phyloP scores from a whole-genome alignment of 495 filamentous ascomycete species.

The Extremus antarcticus region DNA sequence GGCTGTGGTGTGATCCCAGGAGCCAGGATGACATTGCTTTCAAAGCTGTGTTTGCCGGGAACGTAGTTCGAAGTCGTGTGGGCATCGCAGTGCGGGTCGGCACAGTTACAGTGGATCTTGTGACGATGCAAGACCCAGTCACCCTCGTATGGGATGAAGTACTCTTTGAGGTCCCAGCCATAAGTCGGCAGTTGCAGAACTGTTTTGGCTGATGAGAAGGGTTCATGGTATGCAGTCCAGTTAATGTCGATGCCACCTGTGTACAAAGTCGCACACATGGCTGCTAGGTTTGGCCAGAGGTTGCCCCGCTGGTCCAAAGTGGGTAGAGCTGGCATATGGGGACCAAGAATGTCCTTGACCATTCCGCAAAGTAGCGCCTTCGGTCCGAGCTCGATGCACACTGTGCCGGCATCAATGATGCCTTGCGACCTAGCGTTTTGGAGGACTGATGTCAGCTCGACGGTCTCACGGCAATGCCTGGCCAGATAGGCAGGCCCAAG shows the following conservation, averaged over 20 bases:
- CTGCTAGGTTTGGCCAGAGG: constrained; percentile 53
- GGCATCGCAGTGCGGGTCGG: no score
- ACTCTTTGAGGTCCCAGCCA: constrained; percentile 68
- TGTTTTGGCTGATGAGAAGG: constrained; percentile 49
- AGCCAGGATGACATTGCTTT: no score
- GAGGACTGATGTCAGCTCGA: constrained; percentile 60
- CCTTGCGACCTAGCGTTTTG: constrained; percentile 37
- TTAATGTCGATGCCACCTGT: constrained; percentile 53
- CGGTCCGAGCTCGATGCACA: constrained; percentile 26
- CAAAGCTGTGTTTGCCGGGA: no score
- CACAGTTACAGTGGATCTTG: no score
- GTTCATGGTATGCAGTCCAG: constrained; percentile 72
- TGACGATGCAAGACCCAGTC: constrained; percentile 40
- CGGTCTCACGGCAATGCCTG: constrained; percentile 56
- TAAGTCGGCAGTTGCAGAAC: constrained; percentile 66
- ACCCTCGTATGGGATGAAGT: constrained; percentile 72
- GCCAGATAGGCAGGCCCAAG: constrained; percentile 46
- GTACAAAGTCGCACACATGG: constrained; percentile 51
- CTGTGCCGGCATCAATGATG: constrained; percentile 14
- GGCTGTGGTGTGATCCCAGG: no score
- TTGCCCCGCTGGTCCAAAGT: constrained; percentile 46
- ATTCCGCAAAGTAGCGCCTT: constrained; percentile 22
- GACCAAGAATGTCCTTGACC: constrained; percentile 20
- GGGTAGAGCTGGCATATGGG: constrained; percentile 44
- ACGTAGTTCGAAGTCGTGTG: no score